These are phyloP conservation scores for Phytopythium helicoides DNA, from an alignment of 352 stramenopile genomes.

Conservation along the genomic window DNA sequence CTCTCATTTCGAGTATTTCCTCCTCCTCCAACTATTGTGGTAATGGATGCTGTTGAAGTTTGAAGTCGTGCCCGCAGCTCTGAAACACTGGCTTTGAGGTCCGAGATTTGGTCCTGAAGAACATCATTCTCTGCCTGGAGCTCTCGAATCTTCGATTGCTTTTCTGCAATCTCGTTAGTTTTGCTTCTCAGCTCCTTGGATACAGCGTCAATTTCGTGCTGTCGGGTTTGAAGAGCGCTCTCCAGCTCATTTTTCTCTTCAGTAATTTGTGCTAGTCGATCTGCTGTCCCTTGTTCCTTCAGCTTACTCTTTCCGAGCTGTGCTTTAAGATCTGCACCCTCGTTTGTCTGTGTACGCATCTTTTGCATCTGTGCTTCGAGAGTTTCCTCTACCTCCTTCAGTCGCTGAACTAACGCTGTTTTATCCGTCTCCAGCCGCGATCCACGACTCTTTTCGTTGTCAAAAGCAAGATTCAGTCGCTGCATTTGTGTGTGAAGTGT, in stretches of 20 bases:
- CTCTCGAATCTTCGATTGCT: slow-evolving; percentile 17
- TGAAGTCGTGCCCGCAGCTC: slow-evolving; percentile 12
- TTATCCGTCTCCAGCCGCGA: slow-evolving; percentile 39
- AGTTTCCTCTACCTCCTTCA: slow-evolving; percentile 29
- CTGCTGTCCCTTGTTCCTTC: slow-evolving; percentile 33
- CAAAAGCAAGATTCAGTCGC: slow-evolving; percentile 21
- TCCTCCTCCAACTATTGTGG: not conserved
- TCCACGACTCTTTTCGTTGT: slow-evolving; percentile 22
- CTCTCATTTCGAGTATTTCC: slow-evolving; percentile 8
- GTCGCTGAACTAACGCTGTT: slow-evolving; percentile 19
- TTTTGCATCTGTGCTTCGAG: slow-evolving; percentile 26
- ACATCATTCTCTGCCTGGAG: slow-evolving; percentile 21
- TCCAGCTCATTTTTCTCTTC: slow-evolving; percentile 29
- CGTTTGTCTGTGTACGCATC: slow-evolving; percentile 13
- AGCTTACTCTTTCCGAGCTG: slow-evolving; percentile 36
- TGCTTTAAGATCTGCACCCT: slow-evolving; percentile 29
- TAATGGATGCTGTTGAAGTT: not conserved
- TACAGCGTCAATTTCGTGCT: slow-evolving; percentile 16
- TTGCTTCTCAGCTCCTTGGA: slow-evolving; percentile 16
- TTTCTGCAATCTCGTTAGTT: slow-evolving; percentile 18
- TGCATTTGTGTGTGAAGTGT: slow-evolving; percentile 18
- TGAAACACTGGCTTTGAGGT: slow-evolving; percentile 14
- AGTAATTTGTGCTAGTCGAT: slow-evolving; percentile 24
- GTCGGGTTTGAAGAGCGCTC: slow-evolving; percentile 9
- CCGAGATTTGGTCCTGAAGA: slow-evolving; percentile 24